Evolutionary conservation across 164 flowering plant genomes (phyloP).

Genomic region (Kalanchoe fedtschenkoi): DNA sequence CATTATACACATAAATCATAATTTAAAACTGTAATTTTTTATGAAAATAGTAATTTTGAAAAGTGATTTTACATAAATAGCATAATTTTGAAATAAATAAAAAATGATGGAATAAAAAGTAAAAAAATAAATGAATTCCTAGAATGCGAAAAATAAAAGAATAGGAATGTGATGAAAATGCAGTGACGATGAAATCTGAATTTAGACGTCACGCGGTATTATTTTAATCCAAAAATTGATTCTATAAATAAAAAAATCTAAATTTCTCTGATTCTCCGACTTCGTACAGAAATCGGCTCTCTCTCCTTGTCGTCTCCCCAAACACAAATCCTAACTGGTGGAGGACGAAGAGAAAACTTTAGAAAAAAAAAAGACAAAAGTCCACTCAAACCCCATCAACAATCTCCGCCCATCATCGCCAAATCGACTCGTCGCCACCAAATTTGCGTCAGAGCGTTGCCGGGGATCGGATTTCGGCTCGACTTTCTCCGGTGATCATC

Average conservation of each 20-base stretch:
- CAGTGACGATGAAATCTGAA: too few relatives aligned
- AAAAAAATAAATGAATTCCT: too few relatives aligned
- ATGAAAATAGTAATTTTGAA: too few relatives aligned
- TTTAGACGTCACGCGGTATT: too few relatives aligned
- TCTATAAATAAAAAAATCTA: background rate
- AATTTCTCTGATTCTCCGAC: background rate
- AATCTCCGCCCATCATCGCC: background rate
- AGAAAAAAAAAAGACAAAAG: too few relatives aligned
- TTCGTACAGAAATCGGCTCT: background rate
- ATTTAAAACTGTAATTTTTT: too few relatives aligned
- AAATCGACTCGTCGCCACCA: background rate
- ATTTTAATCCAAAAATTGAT: background rate
- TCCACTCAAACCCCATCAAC: background rate
- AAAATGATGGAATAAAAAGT: too few relatives aligned
- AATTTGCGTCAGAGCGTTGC: background rate
- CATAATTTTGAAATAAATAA: too few relatives aligned
- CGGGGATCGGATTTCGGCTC: background rate
- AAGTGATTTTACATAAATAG: too few relatives aligned
- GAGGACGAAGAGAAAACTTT: background rate
- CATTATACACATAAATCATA: too few relatives aligned
- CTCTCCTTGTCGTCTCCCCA: background rate
- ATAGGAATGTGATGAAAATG: too few relatives aligned
- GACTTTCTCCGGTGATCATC: constrained; percentile 1
- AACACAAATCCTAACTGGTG: background rate
- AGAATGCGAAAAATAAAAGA: too few relatives aligned